These are phyloP conservation scores for Hanseniaspora vineae DNA, from an alignment of 805 yeast species.

Conservation along the genomic window DNA sequence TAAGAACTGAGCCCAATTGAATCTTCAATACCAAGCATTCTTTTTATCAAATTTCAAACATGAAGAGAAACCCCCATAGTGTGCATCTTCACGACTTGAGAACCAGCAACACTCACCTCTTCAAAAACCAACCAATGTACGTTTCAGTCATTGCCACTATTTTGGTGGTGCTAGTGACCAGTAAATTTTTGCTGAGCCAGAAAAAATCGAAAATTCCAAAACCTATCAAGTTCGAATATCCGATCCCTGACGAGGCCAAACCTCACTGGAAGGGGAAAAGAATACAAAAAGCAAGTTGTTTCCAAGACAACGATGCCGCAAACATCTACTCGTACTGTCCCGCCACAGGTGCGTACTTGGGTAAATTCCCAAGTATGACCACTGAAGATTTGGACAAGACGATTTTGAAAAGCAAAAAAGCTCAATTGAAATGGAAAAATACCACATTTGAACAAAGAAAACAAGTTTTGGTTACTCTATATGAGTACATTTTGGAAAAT, in stretches of 20 bases:
- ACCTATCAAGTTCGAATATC: constrained; percentile 35
- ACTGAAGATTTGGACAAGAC: constrained; percentile 57
- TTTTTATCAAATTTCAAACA: no score
- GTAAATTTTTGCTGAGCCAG: background rate
- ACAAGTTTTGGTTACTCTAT: constrained; percentile 56
- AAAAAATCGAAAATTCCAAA: background rate
- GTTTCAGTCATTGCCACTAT: background rate
- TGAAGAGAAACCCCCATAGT: no score
- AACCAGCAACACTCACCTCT: background rate
- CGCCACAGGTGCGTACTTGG: constrained; percentile 85
- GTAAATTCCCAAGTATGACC: constrained; percentile 53
- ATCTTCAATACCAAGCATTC: no score
- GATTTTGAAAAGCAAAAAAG: constrained; percentile 28
- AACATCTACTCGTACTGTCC: constrained; percentile 84
- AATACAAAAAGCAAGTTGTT: constrained; percentile 47
- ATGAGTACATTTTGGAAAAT: constrained; percentile 58
- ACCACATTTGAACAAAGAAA: constrained; percentile 54
- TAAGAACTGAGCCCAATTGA: no score
- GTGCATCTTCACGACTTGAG: no score
- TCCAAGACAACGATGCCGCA: constrained; percentile 47
- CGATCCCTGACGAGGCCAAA: constrained; percentile 63
- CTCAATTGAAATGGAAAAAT: constrained; percentile 23
- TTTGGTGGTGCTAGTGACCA: background rate
- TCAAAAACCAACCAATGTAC: background rate
- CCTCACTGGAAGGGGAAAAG: constrained; percentile 90